Evolutionary conservation across 345 rosid genomes (phyloP).

Genomic region (Citrus sp.): DNA sequence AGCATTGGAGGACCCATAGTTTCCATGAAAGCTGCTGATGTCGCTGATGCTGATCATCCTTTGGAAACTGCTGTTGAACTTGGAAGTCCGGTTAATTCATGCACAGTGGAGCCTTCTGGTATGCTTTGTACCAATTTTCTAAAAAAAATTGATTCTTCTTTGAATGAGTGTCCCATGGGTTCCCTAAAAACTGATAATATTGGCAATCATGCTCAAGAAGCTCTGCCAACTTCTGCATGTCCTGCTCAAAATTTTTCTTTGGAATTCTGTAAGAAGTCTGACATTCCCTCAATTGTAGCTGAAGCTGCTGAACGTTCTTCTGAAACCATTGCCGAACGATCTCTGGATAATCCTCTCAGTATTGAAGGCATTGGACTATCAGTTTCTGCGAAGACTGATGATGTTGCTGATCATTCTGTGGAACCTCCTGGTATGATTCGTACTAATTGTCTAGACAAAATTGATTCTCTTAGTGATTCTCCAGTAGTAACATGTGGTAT

Average conservation of each 20-base stretch:
- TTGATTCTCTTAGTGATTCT: neutral
- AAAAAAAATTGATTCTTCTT: neutral
- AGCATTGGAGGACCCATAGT: neutral
- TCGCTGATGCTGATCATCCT: neutral
- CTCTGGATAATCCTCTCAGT: neutral
- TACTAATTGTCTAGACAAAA: no score
- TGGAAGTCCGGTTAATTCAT: neutral
- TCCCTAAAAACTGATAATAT: neutral
- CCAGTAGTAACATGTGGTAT: neutral
- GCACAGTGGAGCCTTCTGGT: no score
- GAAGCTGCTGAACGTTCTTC: neutral
- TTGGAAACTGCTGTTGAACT: neutral
- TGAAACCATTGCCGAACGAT: neutral
- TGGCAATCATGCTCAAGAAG: neutral
- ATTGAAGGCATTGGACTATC: neutral
- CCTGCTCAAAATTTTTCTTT: neutral
- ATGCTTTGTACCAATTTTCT: neutral
- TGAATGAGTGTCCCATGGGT: neutral
- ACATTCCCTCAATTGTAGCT: neutral
- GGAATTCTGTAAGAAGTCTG: neutral
- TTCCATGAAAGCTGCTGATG: neutral
- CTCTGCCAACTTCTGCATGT: neutral
- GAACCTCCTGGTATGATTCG: neutral
- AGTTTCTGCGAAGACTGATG: neutral
- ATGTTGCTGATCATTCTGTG: neutral